Evolutionary conservation across 139 green algal species (phyloP), one percentile per base, ranked within the genome.

Genomic region (Chlamydomonas sp.): DNA sequence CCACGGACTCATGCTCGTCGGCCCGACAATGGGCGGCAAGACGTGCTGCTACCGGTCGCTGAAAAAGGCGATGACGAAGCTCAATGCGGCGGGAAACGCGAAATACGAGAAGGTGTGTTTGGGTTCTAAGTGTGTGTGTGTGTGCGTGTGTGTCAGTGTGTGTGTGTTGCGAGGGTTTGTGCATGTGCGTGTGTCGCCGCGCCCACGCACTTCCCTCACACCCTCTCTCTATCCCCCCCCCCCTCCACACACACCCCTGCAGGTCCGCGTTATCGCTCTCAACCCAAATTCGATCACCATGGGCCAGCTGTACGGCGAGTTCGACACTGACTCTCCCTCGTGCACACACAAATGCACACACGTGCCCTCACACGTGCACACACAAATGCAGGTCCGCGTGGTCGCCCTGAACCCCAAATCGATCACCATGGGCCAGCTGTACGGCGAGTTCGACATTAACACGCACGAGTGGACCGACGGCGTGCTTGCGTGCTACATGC

Each of bases 391-490:
- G 74, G 78, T 84, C 58, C 78, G 81, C 22, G 68, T 83, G 48
- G 79, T 89, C 22, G 49, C 65, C 0, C 81, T 92, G 31, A 92
- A 92, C 81, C 87, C 87, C 64, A 92, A 92, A 79, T 78, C 74
- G 49, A 88, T 92, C 77, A 90, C 85, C 29, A 88, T 90, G 81
- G 85, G 85, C 5, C 87, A 92, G 80, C 81, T 92, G 75, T 92
- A 92, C 73, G 87, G 87, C 61, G 83, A 92, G 73, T 92, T 92
- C 67, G 87, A 92, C 70, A 74, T 85, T 24, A 84, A 85, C 77
- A 92, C 87, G 33, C 87, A 90, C 75, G 87, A 92, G 76, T 92
- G 87, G 87, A 90, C 83, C 36, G 87, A 92, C 61, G 87, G 87
- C 47, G 84, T 92, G 64, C 81, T 92, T 29, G 85, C 85, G 22